Evolutionary conservation across 805 yeast species (phyloP), one percentile per base, ranked within the genome.

Genomic region (Ogataea trehalophila): DNA sequence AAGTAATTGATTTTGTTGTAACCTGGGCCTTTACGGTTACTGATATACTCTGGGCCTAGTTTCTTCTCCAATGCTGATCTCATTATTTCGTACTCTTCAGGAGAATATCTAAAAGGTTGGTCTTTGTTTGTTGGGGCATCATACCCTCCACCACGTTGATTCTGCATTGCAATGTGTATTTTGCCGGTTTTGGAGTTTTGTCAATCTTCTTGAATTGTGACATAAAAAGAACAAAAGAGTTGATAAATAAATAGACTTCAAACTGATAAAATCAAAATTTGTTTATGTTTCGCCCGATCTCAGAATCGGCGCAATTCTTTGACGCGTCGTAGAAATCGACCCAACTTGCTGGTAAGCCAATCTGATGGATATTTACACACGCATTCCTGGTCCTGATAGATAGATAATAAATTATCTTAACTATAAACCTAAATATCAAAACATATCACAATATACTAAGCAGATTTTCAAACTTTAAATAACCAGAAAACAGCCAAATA

Each of bases 1-100:
- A 87, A 74, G 57, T 87, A 86, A 2, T 85, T 80, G 4, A 87
- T 87, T 46, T 76, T 72, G 41, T 73, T 74, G 14, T 85, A 83
- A 2, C 88, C 89, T 34, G 83, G 88, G 2, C 90, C 91, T 7
- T 89, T 81, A 41, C 95, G 71, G 37, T 79, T 80, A 26, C 90
- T 81, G 20, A 87, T 83, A 56, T 77, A 86, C 58, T 87, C 94
- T 0, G 94, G 92, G 0, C 94, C 94, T 16, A 87, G 58, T 48
- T 77, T 66, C 37, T 57, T 62, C 39, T 63, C 66, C 35, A 73
- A 61, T 7, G 67, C 67, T 15, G 44, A 42, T 33, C 54, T 51
- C 36, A 68, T 57, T 13, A 57, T 48, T 29, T 48, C 56, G 5
- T 53, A 44, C 45, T 68, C 70, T 23, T 60, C 65, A 1, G 46